A percentile compares a stretch with the other conserved stretches of the same genome.
Evolutionary conservation across 495 filamentous ascomycete genomes (phyloP).

Genomic region (Aspergillus campestris): DNA sequence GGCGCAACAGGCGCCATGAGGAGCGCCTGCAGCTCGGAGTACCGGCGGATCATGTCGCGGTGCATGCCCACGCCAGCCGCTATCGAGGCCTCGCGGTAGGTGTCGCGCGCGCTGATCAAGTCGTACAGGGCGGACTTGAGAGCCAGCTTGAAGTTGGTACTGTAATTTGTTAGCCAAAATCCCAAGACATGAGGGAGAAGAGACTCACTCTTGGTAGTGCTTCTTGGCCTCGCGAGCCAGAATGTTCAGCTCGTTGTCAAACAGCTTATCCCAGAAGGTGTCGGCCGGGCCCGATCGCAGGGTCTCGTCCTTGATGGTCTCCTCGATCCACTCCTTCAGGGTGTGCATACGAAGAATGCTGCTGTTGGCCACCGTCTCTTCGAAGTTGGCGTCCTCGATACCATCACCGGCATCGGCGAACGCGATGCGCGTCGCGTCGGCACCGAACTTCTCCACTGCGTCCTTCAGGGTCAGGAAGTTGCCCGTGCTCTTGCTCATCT

Average conservation of each 20-base stretch:
- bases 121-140: conserved; percentile 88
- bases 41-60: conserved; percentile 62
- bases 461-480: conserved; percentile 93
- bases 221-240: conserved; percentile 64
- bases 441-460: conserved; percentile 83
- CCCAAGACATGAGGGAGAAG: neutral
- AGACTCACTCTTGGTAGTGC: conserved; percentile 61
- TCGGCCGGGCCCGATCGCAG: conserved; percentile 67
- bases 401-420: conserved; percentile 93
- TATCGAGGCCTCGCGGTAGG: conserved; percentile 73
- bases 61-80: conserved; percentile 77
- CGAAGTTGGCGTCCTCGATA: conserved; percentile 94
- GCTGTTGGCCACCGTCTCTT: conserved; percentile 86
- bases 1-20: conserved; percentile 74
- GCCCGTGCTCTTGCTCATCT: conserved; percentile 93
- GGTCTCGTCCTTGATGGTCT: conserved; percentile 60
- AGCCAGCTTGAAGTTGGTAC: conserved; percentile 80
- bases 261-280: conserved; percentile 78
- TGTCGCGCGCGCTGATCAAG: conserved; percentile 75
- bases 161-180: conserved; percentile 28
- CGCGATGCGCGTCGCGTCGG: conserved; percentile 84
- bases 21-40: conserved; percentile 81
- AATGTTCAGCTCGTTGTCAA: conserved; percentile 89
- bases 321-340: conserved; percentile 88
- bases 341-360: conserved; percentile 80